Evolutionary conservation across 345 rosid genomes (phyloP).

Genomic region (Heritiera littoralis): DNA sequence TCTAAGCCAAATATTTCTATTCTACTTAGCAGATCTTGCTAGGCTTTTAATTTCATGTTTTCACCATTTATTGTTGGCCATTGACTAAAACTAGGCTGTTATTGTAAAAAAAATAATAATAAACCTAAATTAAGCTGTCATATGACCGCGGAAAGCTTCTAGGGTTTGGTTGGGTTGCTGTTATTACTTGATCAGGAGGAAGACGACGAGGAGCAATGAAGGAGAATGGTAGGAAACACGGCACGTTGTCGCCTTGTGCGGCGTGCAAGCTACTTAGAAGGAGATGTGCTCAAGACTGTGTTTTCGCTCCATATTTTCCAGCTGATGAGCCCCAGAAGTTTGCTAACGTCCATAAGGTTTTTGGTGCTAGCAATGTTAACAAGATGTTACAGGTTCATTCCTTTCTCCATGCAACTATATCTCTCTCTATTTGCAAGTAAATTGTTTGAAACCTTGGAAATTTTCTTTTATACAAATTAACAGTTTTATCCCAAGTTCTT

Average conservation of each 20-base stretch:
- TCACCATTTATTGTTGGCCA: neutral
- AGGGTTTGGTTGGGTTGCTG: neutral
- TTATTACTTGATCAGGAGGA: neutral
- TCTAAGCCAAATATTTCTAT: neutral
- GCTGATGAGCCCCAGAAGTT: conserved; percentile 86
- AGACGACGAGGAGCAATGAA: conserved; percentile 37
- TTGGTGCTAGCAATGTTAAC: conserved; percentile 96
- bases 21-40: neutral
- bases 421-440: conserved; percentile 3
- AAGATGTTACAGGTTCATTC: conserved; percentile 79
- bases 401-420: neutral
- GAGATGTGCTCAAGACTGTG: conserved; percentile 75
- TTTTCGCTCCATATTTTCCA: conserved; percentile 90
- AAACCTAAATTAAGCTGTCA: neutral
- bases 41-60: neutral
- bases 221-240: conserved; percentile 52
- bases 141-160: neutral
- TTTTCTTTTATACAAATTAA: neutral
- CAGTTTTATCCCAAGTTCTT: neutral
- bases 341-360: conserved; percentile 86
- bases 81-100: neutral
- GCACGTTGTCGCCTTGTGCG: conserved; percentile 78
- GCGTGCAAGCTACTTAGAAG: conserved; percentile 89
- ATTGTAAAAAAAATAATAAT: neutral
- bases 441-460: neutral